Percentiles rank a stretch among this genome's conserved stretches.
These are phyloP conservation scores for Bathelium albidoporum DNA, from an alignment of 495 filamentous ascomycete genomes.

Conservation along the genomic window DNA sequence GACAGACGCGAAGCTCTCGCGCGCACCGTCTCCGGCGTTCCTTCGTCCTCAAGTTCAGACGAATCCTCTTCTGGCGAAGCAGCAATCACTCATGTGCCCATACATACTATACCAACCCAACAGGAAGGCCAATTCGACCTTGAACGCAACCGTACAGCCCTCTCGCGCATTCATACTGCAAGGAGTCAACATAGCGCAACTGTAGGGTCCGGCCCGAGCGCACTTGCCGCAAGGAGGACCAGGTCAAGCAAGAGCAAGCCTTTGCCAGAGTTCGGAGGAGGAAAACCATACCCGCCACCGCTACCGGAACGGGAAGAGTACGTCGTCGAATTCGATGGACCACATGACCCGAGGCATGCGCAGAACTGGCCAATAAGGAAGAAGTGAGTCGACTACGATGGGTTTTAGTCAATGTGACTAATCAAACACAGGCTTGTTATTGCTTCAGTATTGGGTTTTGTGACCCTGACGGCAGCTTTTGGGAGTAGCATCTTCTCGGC, in stretches of 20 bases:
- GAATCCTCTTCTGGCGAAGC: conserved; percentile 40
- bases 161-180: conserved; percentile 67
- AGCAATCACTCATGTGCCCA: not conserved
- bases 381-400: no score
- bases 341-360: conserved; percentile 68
- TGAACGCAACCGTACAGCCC: conserved; percentile 62
- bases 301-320: conserved; percentile 69
- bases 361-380: conserved; percentile 72
- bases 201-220: conserved; percentile 44
- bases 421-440: conserved; percentile 42
- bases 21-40: conserved; percentile 23
- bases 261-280: conserved; percentile 52
- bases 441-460: conserved; percentile 65
- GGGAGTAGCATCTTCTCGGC: conserved; percentile 59
- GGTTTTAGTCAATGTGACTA: no score
- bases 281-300: conserved; percentile 66
- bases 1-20: conserved; percentile 11
- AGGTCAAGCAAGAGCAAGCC: conserved; percentile 48
- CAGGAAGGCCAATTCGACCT: conserved; percentile 38
- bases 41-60: conserved; percentile 30
- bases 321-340: conserved; percentile 78
- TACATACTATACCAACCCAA: conserved; percentile 42
- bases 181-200: conserved; percentile 65
- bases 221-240: conserved; percentile 35
- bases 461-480: conserved; percentile 67